Percentiles rank a stretch among this genome's conserved stretches.
phyloP scores from a whole-genome alignment of 2,329 filamentous ascomycete genomes.

The Phialophora tarda region DNA sequence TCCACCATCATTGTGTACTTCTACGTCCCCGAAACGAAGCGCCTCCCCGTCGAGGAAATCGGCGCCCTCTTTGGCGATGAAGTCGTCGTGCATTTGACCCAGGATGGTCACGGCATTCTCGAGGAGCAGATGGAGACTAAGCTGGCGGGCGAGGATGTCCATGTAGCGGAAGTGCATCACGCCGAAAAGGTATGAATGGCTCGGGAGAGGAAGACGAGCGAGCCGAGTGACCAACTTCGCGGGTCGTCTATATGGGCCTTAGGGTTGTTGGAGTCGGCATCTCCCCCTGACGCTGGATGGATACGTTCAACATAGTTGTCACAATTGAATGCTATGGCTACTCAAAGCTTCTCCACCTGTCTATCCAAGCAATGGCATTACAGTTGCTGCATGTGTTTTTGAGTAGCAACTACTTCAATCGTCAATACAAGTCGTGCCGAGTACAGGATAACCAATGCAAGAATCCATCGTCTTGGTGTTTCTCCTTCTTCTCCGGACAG shows the following conservation, averaged over 20 bases:
- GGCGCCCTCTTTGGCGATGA: conserved; percentile 45
- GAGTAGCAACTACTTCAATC: not conserved
- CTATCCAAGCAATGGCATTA: not conserved
- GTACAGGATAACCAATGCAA: not conserved
- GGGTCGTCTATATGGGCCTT: too few species aligned
- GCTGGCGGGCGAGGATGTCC: not conserved
- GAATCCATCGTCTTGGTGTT: not conserved
- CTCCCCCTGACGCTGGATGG: too few species aligned
- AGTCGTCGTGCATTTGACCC: conserved; percentile 28
- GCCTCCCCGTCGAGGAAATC: conserved; percentile 45
- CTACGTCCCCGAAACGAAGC: conserved; percentile 43
- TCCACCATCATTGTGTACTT: conserved; percentile 23
- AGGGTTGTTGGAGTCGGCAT: too few species aligned
- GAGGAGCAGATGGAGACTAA: conserved; percentile 19
- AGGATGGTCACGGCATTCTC: conserved; percentile 27
- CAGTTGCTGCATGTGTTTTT: not conserved
- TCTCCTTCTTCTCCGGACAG: not conserved
- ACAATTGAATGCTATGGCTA: not conserved
- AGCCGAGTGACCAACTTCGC: too few species aligned
- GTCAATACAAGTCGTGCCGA: not conserved
- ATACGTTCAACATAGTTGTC: too few species aligned
- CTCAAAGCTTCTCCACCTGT: not conserved
- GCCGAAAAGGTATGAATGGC: conserved; percentile 18
- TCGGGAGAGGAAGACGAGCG: not conserved
- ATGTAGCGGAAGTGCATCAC: conserved; percentile 10